These are phyloP conservation scores for Suillus americanus DNA, from an alignment of 768 basidiomycete genomes.

Conservation along the genomic window DNA sequence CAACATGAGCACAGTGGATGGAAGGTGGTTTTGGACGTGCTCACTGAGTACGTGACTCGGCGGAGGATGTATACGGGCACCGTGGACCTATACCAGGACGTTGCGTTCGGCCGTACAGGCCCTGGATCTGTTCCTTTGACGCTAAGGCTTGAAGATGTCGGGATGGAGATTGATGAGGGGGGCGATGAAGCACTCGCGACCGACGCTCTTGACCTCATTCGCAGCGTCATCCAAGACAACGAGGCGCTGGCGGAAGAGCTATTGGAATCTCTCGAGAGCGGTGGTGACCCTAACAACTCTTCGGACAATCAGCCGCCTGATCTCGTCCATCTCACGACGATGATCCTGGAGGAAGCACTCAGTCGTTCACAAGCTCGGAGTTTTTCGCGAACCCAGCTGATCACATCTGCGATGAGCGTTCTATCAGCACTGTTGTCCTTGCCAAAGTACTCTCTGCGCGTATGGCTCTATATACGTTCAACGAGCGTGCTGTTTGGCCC, in stretches of 20 bases:
- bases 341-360: conserved; percentile 78
- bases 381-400: conserved; percentile 57
- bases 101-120: conserved; percentile 49
- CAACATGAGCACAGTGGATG: conserved; percentile 82
- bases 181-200: conserved; percentile 68
- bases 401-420: conserved; percentile 81
- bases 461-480: conserved; percentile 87
- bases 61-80: conserved; percentile 43
- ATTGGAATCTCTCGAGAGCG: conserved; percentile 56
- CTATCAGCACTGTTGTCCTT: conserved; percentile 74
- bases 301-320: conserved; percentile 56
- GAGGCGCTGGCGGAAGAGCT: conserved; percentile 61
- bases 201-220: conserved; percentile 22
- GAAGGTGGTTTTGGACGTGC: conserved; percentile 79
- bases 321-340: conserved; percentile 76
- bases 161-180: conserved; percentile 63
- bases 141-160: conserved; percentile 64
- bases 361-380: conserved; percentile 47
- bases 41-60: conserved; percentile 72
- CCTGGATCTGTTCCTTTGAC: conserved; percentile 37
- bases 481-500: conserved; percentile 76
- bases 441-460: conserved; percentile 73
- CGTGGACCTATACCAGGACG: conserved; percentile 46
- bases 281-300: conserved; percentile 8
- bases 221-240: conserved; percentile 63